Evolutionary conservation across 257 asterid genomes (phyloP), one percentile per base, ranked within the genome.

Genomic region (Coffea eugenioides): DNA sequence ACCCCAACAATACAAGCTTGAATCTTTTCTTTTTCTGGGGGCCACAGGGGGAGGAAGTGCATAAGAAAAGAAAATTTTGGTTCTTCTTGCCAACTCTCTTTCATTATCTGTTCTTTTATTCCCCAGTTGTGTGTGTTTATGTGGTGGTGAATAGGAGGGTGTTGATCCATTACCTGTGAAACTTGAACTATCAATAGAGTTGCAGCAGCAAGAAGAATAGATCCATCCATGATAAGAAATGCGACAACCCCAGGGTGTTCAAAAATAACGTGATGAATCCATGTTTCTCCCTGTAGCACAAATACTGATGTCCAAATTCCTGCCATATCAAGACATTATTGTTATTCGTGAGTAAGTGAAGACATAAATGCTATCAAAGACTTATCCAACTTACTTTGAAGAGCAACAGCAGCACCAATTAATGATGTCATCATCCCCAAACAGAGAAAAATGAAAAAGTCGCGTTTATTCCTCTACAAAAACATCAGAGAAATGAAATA

Each of bases 401-500:
- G 73, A 68, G 97, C 86, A 59, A 93, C 91, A 27, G 73, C 74
- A 54, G 86, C 93, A 77, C 95, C 88, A 84, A 82, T 43, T 39
- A 81, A 80, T 74, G 99, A 89, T 52, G 99, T 91, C 79, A 73
- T 54, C 66, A 93, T 85, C 81, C 98, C 99, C 88, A 95, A 34
- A 86, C 87, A 87, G 79, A 93, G 90, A 72, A 95, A 93, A 78
- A 89, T n/a, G 78, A 92, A 90, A 74, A 95, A 93, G 83, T 93
- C 97, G 62, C 99, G 80, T 88, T 88, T 95, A 87, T 95, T 95
- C 86, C 91, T 91, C 99, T 95, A 92, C 90, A 87, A 79, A 87
- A 86, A 77, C 65, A 64, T 76, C 84, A 84, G 25, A 59, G 64
- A 57, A 45, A 70, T 27, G 48, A 48, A 71, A 77, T 25, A 82